Conservation (phyloP, 2,329 filamentous ascomycete genomes). For the Colletotrichum tamarilloi region DNA sequence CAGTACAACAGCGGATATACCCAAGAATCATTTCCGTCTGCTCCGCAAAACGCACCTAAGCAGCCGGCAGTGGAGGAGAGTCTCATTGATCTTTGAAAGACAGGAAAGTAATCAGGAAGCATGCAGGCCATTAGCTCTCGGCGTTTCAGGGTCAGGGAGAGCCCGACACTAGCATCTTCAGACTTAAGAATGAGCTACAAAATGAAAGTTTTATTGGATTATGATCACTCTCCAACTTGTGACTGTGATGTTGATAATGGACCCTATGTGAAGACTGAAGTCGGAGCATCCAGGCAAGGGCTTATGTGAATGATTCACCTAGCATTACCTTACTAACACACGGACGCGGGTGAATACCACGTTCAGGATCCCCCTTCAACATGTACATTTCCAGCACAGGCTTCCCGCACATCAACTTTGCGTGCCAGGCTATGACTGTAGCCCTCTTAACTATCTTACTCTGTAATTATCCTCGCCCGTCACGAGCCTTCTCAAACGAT, state of each 20-base stretch:
- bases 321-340: no score
- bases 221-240: not conserved
- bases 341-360: no score
- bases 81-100: constrained; percentile 77
- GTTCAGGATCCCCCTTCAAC: no score
- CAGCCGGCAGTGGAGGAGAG: constrained; percentile 77
- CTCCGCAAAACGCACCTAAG: constrained; percentile 70
- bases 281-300: not conserved
- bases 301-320: not conserved
- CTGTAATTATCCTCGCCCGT: no score
- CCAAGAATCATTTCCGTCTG: constrained; percentile 73
- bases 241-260: not conserved
- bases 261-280: not conserved
- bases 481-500: no score
- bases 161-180: constrained; percentile 15
- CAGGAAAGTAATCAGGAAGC: not conserved
- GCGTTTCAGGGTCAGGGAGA: constrained; percentile 29
- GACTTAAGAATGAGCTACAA: constrained; percentile 23
- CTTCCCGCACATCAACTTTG: no score
- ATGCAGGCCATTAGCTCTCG: constrained; percentile 23
- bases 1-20: constrained; percentile 56
- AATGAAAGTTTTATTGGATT: constrained; percentile 22
- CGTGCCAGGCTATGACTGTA: no score
- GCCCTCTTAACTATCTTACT: no score
- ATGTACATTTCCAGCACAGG: no score